A percentile compares a stretch with the other conserved stretches of the same genome.
These are phyloP conservation scores for Crucihimalaya himalaica DNA, from an alignment of 345 rosid genomes.

Conservation along the genomic window DNA sequence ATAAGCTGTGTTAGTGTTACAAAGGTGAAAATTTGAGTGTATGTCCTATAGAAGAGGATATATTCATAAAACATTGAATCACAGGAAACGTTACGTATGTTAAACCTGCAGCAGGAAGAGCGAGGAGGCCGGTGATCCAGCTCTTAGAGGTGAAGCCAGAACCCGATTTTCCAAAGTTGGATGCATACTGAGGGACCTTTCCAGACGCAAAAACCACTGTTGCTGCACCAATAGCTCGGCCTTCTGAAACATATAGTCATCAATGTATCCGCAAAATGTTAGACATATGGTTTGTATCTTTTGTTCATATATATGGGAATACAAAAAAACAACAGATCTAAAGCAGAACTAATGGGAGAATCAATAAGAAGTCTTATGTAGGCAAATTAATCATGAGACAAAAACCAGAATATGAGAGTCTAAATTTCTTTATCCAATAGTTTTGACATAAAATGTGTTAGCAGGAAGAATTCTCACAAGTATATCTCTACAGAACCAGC, in stretches of 20 bases:
- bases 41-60: neutral
- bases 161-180: constrained; percentile 50
- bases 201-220: constrained; percentile 55
- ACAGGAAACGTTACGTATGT: neutral
- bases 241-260: constrained; percentile 43
- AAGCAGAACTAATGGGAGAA: neutral
- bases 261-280: neutral
- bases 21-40: neutral
- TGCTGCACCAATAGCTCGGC: constrained; percentile 66
- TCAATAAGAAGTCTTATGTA: neutral
- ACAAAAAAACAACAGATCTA: neutral
- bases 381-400: neutral
- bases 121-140: constrained; percentile 75
- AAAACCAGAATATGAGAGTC: neutral
- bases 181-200: constrained; percentile 51
- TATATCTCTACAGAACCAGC: neutral
- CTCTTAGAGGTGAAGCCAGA: constrained; percentile 50
- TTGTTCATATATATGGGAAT: neutral
- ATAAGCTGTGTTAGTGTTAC: neutral
- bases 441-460: neutral
- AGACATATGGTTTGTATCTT: neutral
- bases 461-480: neutral
- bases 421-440: neutral
- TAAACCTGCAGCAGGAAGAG: constrained; percentile 86
- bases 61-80: neutral